Base-by-base conservation (phyloP, 2,329 filamentous ascomycete genomes). In the Aureobasidium musti region DNA sequence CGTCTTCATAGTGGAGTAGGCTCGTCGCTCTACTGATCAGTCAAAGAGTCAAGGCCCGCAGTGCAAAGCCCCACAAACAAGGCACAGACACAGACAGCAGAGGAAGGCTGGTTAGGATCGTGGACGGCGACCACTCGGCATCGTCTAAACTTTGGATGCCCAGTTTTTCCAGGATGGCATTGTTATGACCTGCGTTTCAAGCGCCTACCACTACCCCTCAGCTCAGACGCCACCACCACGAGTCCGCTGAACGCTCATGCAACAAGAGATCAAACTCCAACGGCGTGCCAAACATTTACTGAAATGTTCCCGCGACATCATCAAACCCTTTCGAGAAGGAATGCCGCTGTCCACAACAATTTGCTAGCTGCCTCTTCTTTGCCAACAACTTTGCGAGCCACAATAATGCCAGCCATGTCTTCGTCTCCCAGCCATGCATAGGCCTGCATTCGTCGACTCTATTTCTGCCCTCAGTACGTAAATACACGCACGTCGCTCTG, bases 1-100 rank as follows among this genome's bases (percentile, higher is more conserved):
- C 68, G 68, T 69, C 75, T 71, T 76, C 77, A 79, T 79, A 76
- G 75, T 78, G 67, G 53, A 61, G 67, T 30, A 49, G 33, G 11
- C 59, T 26, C 17, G 43, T 39, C 43, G 47, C 59, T 63, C 59
- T 63, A 61, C 57, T 47, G 49, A 30, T n/a, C 49, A 52, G 49
- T 4, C 11, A 28, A 33, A 52, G 49, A 52, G 26, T 63, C 49
- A 54, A 54, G 61, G 49, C 47, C 43, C 61, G 61, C 43, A 11
- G 59, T 21, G 43, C 61, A 54, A 54, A 54, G 67, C 57, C 67
- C 67, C 67, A 66, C 67, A 60, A 65, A 21, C 65, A 66, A 61
- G 54, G 54, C 47, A 66, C 37, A 57, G 53, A 13, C 39, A 56
- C 64, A 37, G 52, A 41, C 33, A 30, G 49, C 45, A 41, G 14